Base-by-base conservation (phyloP, 2,329 filamentous ascomycete species). In the Hypoxylon sp. region DNA sequence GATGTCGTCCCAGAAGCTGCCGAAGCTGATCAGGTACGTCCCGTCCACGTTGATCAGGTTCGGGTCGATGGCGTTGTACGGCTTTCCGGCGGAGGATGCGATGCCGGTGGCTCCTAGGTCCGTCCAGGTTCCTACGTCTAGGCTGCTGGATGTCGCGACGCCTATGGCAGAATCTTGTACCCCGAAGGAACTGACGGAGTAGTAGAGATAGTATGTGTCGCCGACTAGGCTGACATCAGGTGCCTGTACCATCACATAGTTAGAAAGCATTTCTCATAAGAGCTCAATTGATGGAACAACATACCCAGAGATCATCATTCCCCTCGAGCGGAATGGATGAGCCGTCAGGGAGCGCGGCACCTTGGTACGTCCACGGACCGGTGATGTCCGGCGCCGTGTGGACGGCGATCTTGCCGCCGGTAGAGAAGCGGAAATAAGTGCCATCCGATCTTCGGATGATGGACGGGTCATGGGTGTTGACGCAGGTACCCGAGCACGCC, bases 1-100 rank as follows among this genome's bases (percentile, higher is more conserved):
- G 51, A 89, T 76, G 63, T 84, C 80, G 5, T 72, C 68, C 84
- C 85, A 90, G 76, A 88, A 90, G 8, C 82, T 87, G 16, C 86
- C 87, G 56, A 88, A 90, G 52, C 76, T 82, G 65, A 86, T 69
- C 49, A 77, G 76, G 59, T 78, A 78, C 2, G 59, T 57, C 9
- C 67, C 69, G 25, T 69, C 71, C 2, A 68, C 73, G 7, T 72
- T 63, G 52, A 83, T 67, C 2, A 85, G 65, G 55, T 80, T 82
- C 2, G 73, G 69, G 61, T 86, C 88, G 61, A 90, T 85, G 31
- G 80, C 79, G 60, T 85, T 85, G 69, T 83, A 85, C 3, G 67
- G 45, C 49, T 74, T 76, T 15, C 68, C 59, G 9, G 68, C 40
- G 13, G 67, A 51, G 38, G 80, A 74, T 12, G 68, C 72, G 51